Evolutionary conservation across 306 rosid genomes (phyloP).

Genomic region (Cucumis cinereus): DNA sequence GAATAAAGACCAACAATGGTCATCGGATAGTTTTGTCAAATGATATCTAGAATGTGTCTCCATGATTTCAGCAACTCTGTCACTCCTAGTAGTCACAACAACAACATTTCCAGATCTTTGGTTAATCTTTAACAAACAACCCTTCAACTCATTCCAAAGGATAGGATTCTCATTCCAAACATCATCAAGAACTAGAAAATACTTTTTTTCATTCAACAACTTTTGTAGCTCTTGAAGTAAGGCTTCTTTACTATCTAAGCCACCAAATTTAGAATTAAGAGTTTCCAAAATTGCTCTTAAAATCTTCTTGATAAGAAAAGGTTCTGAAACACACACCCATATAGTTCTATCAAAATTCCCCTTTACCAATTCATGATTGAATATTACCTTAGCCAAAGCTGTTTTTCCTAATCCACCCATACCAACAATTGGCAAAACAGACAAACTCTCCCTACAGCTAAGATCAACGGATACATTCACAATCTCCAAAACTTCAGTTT

Average conservation of each 20-base stretch:
- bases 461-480: not conserved
- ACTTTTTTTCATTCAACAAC: slow-evolving; percentile 1
- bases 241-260: not conserved
- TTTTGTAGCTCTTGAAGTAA: not conserved
- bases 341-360: not conserved
- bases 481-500: not conserved
- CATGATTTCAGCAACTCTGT: slow-evolving; percentile 6
- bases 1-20: slow-evolving; percentile 6
- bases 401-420: slow-evolving; percentile 18
- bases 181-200: slow-evolving; percentile 17
- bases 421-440: slow-evolving; percentile 13
- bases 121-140: not conserved
- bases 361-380: not conserved
- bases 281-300: not conserved
- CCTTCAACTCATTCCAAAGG: not conserved
- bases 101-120: not conserved
- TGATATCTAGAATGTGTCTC: slow-evolving; percentile 4
- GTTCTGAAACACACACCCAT: slow-evolving; percentile 15
- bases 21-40: not conserved
- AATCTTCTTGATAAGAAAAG: slow-evolving; percentile 7
- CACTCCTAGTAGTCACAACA: slow-evolving; percentile 5
- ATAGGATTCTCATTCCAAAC: slow-evolving; percentile 9
- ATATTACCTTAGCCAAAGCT: not conserved
- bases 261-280: not conserved
- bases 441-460: not conserved